These are phyloP conservation scores for Pseudogymnoascus sp. DNA, from an alignment of 2,329 filamentous ascomycete genomes.

Conservation along the genomic window DNA sequence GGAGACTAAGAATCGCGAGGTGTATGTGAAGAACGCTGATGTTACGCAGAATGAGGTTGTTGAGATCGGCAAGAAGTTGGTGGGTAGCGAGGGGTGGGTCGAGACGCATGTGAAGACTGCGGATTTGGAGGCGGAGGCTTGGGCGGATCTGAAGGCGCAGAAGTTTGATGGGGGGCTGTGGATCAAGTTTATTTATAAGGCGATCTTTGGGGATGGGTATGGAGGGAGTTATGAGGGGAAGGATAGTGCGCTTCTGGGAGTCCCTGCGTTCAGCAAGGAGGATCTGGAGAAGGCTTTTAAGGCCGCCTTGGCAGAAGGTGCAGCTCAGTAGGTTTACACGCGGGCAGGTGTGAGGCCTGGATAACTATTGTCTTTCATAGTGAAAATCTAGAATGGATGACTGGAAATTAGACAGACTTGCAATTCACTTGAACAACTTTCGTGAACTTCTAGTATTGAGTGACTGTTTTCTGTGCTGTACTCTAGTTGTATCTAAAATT, in stretches of 20 bases:
- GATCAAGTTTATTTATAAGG: constrained; percentile 27
- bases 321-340: background rate
- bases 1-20: constrained; percentile 44
- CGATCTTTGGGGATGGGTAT: constrained; percentile 29
- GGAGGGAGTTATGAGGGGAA: constrained; percentile 30
- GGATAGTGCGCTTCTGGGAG: constrained; percentile 37
- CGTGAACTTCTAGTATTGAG: background rate
- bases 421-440: background rate
- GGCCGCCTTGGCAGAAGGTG: background rate
- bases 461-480: background rate
- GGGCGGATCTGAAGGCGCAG: constrained; percentile 20
- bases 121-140: constrained; percentile 16
- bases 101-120: constrained; percentile 13
- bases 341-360: no score
- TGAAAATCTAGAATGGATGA: background rate
- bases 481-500: background rate
- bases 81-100: constrained; percentile 25
- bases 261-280: constrained; percentile 35
- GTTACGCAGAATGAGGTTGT: constrained; percentile 38
- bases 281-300: constrained; percentile 31
- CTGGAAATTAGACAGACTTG: background rate
- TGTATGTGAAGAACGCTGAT: constrained; percentile 39
- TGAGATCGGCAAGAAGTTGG: constrained; percentile 28
- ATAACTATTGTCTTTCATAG: background rate
- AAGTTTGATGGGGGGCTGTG: constrained; percentile 27